Conservation (phyloP, 352 stramenopile genomes). For the Phytophthora vignae region DNA sequence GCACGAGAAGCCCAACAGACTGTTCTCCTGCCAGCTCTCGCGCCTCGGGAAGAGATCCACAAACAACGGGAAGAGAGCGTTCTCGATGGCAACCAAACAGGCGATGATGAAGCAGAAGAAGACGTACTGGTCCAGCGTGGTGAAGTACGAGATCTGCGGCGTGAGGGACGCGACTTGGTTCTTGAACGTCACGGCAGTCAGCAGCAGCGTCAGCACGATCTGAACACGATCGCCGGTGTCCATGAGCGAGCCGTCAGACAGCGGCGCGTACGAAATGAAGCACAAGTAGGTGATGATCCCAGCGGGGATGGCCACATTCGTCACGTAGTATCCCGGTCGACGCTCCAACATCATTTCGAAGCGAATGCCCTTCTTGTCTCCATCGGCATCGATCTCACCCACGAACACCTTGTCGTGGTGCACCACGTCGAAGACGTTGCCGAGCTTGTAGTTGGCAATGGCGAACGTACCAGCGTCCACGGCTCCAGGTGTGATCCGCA, state of each 20-base stretch:
- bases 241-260: conserved; percentile 44
- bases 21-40: conserved; percentile 39
- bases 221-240: conserved; percentile 61
- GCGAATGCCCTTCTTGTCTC: conserved; percentile 49
- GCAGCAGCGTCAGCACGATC: conserved; percentile 64
- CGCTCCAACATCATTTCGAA: conserved; percentile 74
- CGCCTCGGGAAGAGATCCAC: conserved; percentile 23
- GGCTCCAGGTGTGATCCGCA: conserved; percentile 41
- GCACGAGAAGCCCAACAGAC: conserved; percentile 45
- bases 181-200: conserved; percentile 76
- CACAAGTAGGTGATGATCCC: conserved; percentile 65
- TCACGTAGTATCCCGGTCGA: conserved; percentile 60
- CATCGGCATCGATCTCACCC: conserved; percentile 42
- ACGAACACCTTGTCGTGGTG: conserved; percentile 64
- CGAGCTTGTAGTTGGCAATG: conserved; percentile 60
- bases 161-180: conserved; percentile 55
- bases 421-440: conserved; percentile 64
- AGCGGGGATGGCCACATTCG: conserved; percentile 56
- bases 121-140: conserved; percentile 67
- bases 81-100: conserved; percentile 64
- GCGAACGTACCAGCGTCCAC: conserved; percentile 55
- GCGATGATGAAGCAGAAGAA: conserved; percentile 73
- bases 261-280: conserved; percentile 58
- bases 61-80: conserved; percentile 56
- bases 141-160: conserved; percentile 74